Percentiles rank a stretch among this genome's conserved stretches.
Evolutionary conservation across 2,329 filamentous ascomycete species (phyloP).

Genomic region (Fusarium camptoceras): DNA sequence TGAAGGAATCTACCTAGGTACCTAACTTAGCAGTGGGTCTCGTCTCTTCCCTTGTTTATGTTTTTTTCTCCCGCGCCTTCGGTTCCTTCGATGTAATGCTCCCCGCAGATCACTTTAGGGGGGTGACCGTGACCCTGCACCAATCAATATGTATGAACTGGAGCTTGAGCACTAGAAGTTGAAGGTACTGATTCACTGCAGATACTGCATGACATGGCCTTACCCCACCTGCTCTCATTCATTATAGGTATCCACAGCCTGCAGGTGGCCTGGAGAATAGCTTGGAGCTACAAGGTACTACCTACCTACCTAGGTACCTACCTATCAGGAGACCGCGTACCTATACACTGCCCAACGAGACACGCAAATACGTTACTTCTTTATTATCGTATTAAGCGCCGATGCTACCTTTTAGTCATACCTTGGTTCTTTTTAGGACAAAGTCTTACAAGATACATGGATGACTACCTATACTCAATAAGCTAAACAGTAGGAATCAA

Average conservation of each 20-base stretch:
- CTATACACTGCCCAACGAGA: neutral
- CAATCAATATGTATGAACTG: conserved; percentile 5
- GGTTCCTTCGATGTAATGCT: conserved; percentile 21
- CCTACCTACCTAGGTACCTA: too few species aligned
- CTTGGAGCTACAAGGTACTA: neutral
- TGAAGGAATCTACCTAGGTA: conserved; percentile 10
- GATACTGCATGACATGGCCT: conserved; percentile 18
- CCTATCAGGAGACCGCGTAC: neutral
- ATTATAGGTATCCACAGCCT: neutral
- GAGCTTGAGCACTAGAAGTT: conserved; percentile 5
- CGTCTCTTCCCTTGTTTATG: conserved; percentile 40
- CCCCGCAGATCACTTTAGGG: conserved; percentile 30
- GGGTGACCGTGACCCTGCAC: conserved; percentile 7
- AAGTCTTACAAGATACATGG: neutral
- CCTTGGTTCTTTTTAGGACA: neutral
- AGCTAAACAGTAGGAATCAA: neutral
- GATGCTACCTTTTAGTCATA: neutral
- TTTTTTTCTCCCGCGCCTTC: conserved; percentile 31
- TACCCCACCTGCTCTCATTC: neutral
- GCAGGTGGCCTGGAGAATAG: neutral
- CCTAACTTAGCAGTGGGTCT: conserved; percentile 22
- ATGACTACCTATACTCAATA: neutral
- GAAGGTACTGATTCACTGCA: conserved; percentile 22
- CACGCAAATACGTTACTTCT: neutral
- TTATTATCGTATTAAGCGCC: neutral